Conservation (phyloP, 306 rosid species). For the Pyrus communis region DNA sequence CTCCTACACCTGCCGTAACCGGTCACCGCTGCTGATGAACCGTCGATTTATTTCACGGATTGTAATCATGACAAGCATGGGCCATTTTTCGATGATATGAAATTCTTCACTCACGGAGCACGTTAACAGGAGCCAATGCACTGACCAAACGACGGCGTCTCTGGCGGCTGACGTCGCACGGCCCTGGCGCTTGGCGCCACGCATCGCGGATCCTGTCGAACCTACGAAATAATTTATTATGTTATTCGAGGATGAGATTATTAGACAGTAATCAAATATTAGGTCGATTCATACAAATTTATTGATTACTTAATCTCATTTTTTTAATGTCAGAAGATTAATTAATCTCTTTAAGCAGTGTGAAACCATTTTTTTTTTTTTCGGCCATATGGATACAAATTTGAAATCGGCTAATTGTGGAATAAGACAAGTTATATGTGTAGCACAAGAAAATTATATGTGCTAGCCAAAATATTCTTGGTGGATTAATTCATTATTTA, state of each 20-base stretch:
- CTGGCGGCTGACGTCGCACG: conserved; percentile 12
- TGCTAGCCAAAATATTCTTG: not conserved
- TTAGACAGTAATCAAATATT: not conserved
- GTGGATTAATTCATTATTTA: not conserved
- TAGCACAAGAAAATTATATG: not conserved
- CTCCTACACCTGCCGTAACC: not conserved
- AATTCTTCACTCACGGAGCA: not conserved
- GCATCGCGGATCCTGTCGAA: conserved; percentile 52
- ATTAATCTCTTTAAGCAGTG: not conserved
- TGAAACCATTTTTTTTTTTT: too few species aligned
- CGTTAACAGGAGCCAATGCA: not conserved
- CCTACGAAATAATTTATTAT: conserved; percentile 24
- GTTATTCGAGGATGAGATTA: not conserved
- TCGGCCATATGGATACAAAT: not conserved
- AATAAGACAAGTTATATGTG: conserved; percentile 15
- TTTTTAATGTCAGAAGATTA: not conserved
- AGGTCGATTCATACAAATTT: not conserved
- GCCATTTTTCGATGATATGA: not conserved
- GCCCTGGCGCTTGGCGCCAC: conserved; percentile 25
- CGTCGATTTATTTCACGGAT: not conserved
- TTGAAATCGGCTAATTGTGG: not conserved
- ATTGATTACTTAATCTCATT: not conserved
- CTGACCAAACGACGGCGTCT: conserved; percentile 29
- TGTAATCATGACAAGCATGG: not conserved
- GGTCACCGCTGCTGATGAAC: not conserved